phyloP scores from a whole-genome alignment of 1,139 yeast genomes.

The Petasospora fabianii region DNA sequence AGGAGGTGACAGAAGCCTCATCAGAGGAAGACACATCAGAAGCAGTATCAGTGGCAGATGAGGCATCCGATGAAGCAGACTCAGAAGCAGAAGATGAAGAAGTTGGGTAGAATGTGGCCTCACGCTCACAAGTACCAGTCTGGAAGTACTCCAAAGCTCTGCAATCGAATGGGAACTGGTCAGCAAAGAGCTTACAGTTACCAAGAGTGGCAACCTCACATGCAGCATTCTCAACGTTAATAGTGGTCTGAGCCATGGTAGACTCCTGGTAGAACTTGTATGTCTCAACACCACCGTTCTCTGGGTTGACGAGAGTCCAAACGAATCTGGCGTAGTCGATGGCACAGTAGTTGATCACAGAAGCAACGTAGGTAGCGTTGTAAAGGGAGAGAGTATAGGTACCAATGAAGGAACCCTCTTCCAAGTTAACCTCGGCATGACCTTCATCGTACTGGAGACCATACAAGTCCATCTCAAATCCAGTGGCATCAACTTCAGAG shows the following conservation, averaged over 20 bases:
- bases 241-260: background rate
- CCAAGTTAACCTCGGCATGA: background rate
- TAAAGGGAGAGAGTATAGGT: constrained; percentile 7
- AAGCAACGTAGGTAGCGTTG: background rate
- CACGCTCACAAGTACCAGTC: background rate
- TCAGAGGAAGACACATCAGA: too few relatives aligned
- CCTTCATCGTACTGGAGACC: background rate
- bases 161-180: constrained; percentile 1
- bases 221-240: background rate
- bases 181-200: background rate
- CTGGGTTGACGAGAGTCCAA: constrained; percentile 4
- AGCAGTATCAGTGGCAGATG: background rate
- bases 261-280: constrained; percentile 1
- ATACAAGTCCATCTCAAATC: background rate
- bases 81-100: background rate
- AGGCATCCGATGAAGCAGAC: background rate
- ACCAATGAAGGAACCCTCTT: constrained; percentile 2
- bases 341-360: constrained; percentile 10
- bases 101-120: background rate
- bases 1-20: background rate
- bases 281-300: constrained; percentile 2
- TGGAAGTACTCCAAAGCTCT: background rate
- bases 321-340: constrained; percentile 16
- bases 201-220: background rate
- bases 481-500: background rate